These are phyloP conservation scores for Rhododendron mucronatum DNA, from an alignment of 148 eudicot genomes.

Conservation along the genomic window DNA sequence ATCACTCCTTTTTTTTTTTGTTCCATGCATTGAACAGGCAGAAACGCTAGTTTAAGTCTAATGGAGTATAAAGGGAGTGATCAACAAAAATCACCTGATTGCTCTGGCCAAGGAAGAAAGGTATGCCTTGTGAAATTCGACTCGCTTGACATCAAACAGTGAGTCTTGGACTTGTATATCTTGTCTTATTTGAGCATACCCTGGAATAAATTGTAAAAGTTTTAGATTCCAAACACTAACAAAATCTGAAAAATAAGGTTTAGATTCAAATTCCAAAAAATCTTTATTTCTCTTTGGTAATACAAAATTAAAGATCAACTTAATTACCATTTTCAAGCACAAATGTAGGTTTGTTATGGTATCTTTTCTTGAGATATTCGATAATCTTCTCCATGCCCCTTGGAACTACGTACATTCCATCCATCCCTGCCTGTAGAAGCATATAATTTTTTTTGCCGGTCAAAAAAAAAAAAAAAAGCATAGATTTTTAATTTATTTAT, in stretches of 20 bases:
- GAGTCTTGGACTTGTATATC: slow-evolving; percentile 10
- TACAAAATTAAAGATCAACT: too few species aligned
- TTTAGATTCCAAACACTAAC: too few species aligned
- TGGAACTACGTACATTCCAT: slow-evolving; percentile 47
- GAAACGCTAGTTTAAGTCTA: too few species aligned
- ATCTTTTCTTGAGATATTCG: slow-evolving; percentile 39
- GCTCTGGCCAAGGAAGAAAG: slow-evolving; percentile 41
- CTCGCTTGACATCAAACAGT: slow-evolving; percentile 40
- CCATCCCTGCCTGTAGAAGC: slow-evolving; percentile 37
- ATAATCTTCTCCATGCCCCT: slow-evolving; percentile 53
- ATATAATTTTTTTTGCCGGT: too few species aligned
- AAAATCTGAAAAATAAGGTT: too few species aligned
- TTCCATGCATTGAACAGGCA: too few species aligned
- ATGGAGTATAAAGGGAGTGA: too few species aligned
- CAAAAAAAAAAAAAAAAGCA: too few species aligned
- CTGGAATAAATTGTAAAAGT: slow-evolving; percentile 10
- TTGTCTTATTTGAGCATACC: slow-evolving; percentile 27
- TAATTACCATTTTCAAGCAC: slow-evolving; percentile 61
- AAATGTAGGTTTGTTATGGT: slow-evolving; percentile 47
- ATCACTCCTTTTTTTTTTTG: too few species aligned
- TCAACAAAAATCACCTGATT: slow-evolving; percentile 40
- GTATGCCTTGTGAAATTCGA: slow-evolving; percentile 26
- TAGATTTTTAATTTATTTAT: not conserved
- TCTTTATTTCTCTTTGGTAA: too few species aligned
- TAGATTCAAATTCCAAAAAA: too few species aligned